Evolutionary conservation across 2,329 filamentous ascomycete species (phyloP), one percentile per base, ranked within the genome.

Genomic region (Fusarium compactum): DNA sequence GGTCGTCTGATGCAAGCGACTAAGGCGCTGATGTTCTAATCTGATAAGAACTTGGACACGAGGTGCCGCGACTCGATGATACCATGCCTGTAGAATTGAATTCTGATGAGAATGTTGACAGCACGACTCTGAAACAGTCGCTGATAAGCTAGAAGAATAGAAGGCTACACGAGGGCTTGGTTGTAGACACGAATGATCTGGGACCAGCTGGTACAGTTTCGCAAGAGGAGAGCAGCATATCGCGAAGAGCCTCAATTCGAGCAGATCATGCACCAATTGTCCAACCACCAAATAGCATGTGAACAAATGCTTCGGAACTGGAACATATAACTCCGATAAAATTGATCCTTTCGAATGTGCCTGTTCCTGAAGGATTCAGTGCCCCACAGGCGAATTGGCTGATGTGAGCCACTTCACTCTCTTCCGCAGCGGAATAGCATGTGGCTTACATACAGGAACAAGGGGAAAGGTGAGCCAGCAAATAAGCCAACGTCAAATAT

Each of bases 41-140:
- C 16, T 15, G 47, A 5, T 15, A 5, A 14, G 11, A 7, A 25
- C 5, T n/a, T 0, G 27, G 22, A 4, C n/a, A n/a, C n/a, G n/a
- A n/a, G 18, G 18, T 38, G 10, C 34, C 18, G 5, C 34, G 34
- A 38, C 34, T 38, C 3, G 34, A 38, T 3, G 6, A n/a, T n/a
- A 38, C 10, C 1, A 38, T 3, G 34, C 7, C 18, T n/a, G 18
- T 3, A 12, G 10, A 6, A n/a, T 7, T n/a, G 2, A 7, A 38
- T 3, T 7, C 18, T 38, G 18, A 1, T 7, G 10, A 4, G 18
- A 38, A n/a, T n/a, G 7, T 11, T 6, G 32, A 16, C 18, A 11
- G 5, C 16, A 18, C 1, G 3, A 10, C 8, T 2, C 15, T 2
- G 8, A 2, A 32, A 16, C 7, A 32, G 4, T 32, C 7, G 7